Evolutionary conservation across 345 rosid genomes (phyloP), one percentile per base, ranked within the genome.

Genomic region (Abelmoschus esculentus): DNA sequence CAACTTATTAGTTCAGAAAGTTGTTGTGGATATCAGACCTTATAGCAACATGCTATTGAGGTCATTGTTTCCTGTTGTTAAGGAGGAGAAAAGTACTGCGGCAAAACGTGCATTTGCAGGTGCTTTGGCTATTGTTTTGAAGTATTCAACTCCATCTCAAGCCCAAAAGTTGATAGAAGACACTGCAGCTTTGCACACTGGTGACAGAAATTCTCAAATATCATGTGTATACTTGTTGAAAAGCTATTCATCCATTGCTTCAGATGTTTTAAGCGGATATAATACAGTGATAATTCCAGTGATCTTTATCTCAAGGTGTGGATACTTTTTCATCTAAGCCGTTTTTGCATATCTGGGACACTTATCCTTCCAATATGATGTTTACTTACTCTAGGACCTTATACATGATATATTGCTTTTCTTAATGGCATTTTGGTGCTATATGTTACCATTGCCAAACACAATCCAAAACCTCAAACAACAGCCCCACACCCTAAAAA

Each of bases 21-120:
- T 89, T 71, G 90, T 91, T 69, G 70, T 70, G 28, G 91, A 89
- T 77, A 84, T 89, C 73, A 93, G 87, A 73, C 95, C 91, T 32
- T 89, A 80, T 79, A 77, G 91, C 62, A 87, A 76, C 84, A 86
- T 75, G 83, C 81, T 89, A 69, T 77, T 83, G 70, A 85, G 81
- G 84, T 80, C 85, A 40, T 79, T 93, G 74, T 86, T 93, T 85
- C 93, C 91, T 67, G 97, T 83, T 68, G 96, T 85, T 36, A 85
- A 19, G 79, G 92, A 89, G 74, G 97, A 91, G 83, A 91, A 76
- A 88, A 91, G 97, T 76, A 72, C 83, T 69, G 86, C 83, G 9
- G 87, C 84, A 59, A 93, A 89, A 77, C 96, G 96, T 81, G 89
- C 98, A n/a, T 93, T 90, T 76, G 88, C 97, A 74, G 82, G 86